Evolutionary conservation across 768 basidiomycete genomes (phyloP).

Genomic region (Lactarius psammicola): DNA sequence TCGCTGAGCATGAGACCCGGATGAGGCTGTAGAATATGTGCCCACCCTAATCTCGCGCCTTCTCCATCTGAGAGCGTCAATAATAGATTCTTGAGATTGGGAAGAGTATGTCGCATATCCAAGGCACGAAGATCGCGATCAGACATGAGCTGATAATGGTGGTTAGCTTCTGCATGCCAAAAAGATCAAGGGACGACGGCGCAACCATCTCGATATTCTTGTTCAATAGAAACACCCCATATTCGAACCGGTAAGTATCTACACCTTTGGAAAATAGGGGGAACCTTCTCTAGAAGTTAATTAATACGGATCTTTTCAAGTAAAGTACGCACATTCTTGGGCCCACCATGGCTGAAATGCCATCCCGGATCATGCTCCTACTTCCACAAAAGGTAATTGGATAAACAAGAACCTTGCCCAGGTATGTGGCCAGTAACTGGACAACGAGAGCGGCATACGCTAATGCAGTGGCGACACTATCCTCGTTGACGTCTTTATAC

Average conservation of each 20-base stretch:
- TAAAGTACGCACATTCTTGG: conserved; percentile 73
- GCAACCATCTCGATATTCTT: conserved; percentile 95
- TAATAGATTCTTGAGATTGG: conserved; percentile 92
- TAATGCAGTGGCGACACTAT: conserved; percentile 82
- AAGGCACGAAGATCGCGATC: conserved; percentile 85
- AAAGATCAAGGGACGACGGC: conserved; percentile 28
- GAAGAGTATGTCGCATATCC: conserved; percentile 94
- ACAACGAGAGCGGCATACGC: conserved; percentile 89
- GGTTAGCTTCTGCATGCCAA: conserved; percentile 11
- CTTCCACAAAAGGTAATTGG: conserved; percentile 90
- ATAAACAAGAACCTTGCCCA: conserved; percentile 76
- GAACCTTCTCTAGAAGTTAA: conserved; percentile 59
- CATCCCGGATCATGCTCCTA: conserved; percentile 86
- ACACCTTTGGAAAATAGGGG: conserved; percentile 93
- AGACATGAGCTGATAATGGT: conserved; percentile 69
- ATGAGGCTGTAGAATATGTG: conserved; percentile 7
- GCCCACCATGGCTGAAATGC: conserved; percentile 92
- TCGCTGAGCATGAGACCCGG: neutral
- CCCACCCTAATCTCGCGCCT: conserved; percentile 48
- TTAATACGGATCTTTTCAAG: conserved; percentile 1
- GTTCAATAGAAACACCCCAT: conserved; percentile 94
- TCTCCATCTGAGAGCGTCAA: conserved; percentile 80
- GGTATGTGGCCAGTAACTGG: conserved; percentile 75
- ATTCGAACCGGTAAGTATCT: conserved; percentile 96
- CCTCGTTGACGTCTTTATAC: conserved; percentile 78